These are phyloP conservation scores for Echium plantagineum DNA, from an alignment of 257 asterid species.

Conservation along the genomic window DNA sequence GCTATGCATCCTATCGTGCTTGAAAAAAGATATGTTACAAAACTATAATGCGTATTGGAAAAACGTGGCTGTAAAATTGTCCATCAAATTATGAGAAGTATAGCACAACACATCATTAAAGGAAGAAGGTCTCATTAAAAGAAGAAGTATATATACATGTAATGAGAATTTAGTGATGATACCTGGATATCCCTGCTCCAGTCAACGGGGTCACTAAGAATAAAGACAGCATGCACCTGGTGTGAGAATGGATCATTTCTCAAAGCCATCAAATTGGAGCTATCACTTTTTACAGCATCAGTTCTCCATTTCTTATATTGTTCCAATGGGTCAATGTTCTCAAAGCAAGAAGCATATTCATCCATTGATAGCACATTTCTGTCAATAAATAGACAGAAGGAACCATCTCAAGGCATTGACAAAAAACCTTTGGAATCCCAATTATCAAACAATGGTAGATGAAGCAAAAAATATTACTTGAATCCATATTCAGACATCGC, in stretches of 20 bases:
- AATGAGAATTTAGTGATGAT: constrained; percentile 11
- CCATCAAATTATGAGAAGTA: no score
- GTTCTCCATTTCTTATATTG: constrained; percentile 52
- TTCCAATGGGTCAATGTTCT: constrained; percentile 76
- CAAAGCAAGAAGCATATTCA: constrained; percentile 67
- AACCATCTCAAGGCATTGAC: constrained; percentile 10
- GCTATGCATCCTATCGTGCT: no score
- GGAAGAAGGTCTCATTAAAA: no score
- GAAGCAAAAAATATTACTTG: constrained; percentile 34
- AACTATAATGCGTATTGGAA: no score
- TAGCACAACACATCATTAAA: no score
- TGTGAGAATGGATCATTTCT: constrained; percentile 44
- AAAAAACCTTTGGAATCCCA: constrained; percentile 7
- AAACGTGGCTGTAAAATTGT: no score
- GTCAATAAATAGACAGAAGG: constrained; percentile 18
- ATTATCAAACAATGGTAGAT: constrained; percentile 1
- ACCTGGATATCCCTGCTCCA: constrained; percentile 99
- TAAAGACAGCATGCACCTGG: constrained; percentile 69
- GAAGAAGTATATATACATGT: background rate
- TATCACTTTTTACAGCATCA: constrained; percentile 15
- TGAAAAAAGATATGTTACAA: no score
- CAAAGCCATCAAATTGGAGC: constrained; percentile 17
- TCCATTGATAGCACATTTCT: constrained; percentile 76
- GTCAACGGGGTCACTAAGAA: constrained; percentile 92
- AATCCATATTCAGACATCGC: constrained; percentile 93